A percentile compares a stretch with the other conserved stretches of the same genome.
Evolutionary conservation across 225 moss, liverwort and hornwort species (phyloP).

Genomic region (Bryoerythrophyllum caledonicum): DNA sequence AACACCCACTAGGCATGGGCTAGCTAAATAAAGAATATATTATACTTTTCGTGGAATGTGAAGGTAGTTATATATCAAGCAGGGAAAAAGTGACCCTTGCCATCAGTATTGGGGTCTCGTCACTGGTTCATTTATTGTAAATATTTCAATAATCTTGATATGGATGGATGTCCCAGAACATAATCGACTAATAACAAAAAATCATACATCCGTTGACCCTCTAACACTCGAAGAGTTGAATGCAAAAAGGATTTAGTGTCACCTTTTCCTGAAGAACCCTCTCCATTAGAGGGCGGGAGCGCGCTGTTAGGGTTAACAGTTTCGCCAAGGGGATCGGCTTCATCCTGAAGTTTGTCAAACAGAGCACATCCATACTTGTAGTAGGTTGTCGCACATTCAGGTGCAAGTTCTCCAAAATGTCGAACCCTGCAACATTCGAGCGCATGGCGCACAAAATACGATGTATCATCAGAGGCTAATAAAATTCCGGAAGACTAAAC

Average conservation of each 20-base stretch:
- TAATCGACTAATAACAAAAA: not conserved
- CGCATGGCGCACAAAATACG: not conserved
- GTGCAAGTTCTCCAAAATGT: conserved; percentile 80
- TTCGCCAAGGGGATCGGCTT: conserved; percentile 76
- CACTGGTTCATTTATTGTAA: too few relatives aligned
- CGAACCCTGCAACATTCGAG: conserved; percentile 52
- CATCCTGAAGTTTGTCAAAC: conserved; percentile 88
- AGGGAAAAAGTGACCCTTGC: too few relatives aligned
- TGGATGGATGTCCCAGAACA: too few relatives aligned
- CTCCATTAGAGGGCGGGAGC: conserved; percentile 39
- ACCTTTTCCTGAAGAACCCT: conserved; percentile 57
- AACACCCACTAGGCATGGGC: not conserved
- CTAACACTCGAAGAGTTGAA: not conserved
- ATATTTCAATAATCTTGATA: too few relatives aligned
- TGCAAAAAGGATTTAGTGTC: conserved; percentile 10
- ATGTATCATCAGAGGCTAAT: not conserved
- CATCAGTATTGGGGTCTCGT: too few relatives aligned
- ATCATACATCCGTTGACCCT: not conserved
- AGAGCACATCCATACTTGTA: conserved; percentile 90
- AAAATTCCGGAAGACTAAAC: not conserved
- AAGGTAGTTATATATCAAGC: too few relatives aligned
- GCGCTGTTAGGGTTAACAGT: conserved; percentile 42
- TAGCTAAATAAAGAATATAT: too few relatives aligned
- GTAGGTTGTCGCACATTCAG: conserved; percentile 76
- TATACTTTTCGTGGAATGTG: too few relatives aligned